A percentile compares a stretch with the other conserved stretches of the same genome.
phyloP scores from a whole-genome alignment of 1,284 basidiomycete species.

The Ganoderma meredithae region DNA sequence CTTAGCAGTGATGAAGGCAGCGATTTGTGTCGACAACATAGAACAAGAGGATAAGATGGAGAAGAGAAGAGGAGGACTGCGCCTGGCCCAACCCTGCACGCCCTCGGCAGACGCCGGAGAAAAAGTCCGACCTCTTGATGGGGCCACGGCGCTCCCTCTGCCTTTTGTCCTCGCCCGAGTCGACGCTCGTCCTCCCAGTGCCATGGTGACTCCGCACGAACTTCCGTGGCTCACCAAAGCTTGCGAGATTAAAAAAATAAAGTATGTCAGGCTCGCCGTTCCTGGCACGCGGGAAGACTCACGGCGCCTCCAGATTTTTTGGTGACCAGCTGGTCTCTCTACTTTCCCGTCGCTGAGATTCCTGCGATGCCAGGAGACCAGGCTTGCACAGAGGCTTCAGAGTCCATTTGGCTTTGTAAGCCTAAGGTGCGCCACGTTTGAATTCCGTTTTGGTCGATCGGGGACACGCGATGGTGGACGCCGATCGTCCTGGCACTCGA shows the following conservation, averaged over 20 bases:
- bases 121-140: slow-evolving; percentile 22
- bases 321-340: background rate
- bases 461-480: background rate
- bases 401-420: background rate
- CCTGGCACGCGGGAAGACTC: background rate
- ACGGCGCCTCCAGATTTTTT: slow-evolving; percentile 1
- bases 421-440: background rate
- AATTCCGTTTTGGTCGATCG: slow-evolving; percentile 1
- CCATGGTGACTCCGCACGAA: background rate
- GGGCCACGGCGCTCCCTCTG: slow-evolving; percentile 13
- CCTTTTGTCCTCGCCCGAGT: slow-evolving; percentile 10
- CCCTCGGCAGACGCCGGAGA: slow-evolving; percentile 29
- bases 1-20: slow-evolving; percentile 29
- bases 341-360: background rate
- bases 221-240: background rate
- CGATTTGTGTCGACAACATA: slow-evolving; percentile 33
- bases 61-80: slow-evolving; percentile 9
- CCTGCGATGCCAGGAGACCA: background rate
- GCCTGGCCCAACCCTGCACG: slow-evolving; percentile 26
- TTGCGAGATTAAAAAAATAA: background rate
- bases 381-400: background rate
- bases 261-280: background rate
- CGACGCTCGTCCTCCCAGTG: slow-evolving; percentile 4
- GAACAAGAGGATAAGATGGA: slow-evolving; percentile 26
- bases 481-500: background rate